A percentile compares a stretch with the other conserved stretches of the same genome.
phyloP scores from a whole-genome alignment of 345 rosid genomes.

The Pugionium dolabratum region DNA sequence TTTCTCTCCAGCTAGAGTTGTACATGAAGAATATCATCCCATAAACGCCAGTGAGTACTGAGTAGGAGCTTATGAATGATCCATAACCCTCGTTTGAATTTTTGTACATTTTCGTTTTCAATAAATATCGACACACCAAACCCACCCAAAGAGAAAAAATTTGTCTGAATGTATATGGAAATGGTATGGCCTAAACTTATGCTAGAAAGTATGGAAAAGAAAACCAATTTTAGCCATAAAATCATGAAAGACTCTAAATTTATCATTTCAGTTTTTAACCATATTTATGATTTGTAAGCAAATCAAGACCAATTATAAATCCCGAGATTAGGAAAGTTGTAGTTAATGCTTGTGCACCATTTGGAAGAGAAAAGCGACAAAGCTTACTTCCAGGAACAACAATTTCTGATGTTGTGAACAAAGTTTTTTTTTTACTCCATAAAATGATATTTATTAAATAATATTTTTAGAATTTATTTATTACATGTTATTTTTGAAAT shows the following conservation, averaged over 20 bases:
- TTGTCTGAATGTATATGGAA: slow-evolving; percentile 36
- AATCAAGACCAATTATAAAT: slow-evolving; percentile 77
- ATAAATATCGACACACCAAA: slow-evolving; percentile 86
- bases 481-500: too few relatives aligned
- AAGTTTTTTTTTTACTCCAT: slow-evolving; percentile 31
- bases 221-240: too few relatives aligned
- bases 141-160: slow-evolving; percentile 62
- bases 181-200: too few relatives aligned
- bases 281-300: slow-evolving; percentile 14
- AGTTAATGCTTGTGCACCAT: slow-evolving; percentile 83
- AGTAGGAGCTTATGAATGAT: slow-evolving; percentile 75
- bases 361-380: slow-evolving; percentile 90
- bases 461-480: too few relatives aligned
- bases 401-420: slow-evolving; percentile 83
- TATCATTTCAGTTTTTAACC: too few relatives aligned
- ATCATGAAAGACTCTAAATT: too few relatives aligned
- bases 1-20: slow-evolving; percentile 90
- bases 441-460: too few relatives aligned
- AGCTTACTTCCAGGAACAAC: slow-evolving; percentile 93
- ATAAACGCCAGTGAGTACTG: slow-evolving; percentile 57
- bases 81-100: slow-evolving; percentile 88
- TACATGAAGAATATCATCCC: slow-evolving; percentile 83
- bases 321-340: slow-evolving; percentile 82
- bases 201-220: too few relatives aligned
- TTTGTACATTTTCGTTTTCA: slow-evolving; percentile 54